Evolutionary conservation across 306 rosid genomes (phyloP), one percentile per base, ranked within the genome.

Genomic region (Cucurbita pepo): DNA sequence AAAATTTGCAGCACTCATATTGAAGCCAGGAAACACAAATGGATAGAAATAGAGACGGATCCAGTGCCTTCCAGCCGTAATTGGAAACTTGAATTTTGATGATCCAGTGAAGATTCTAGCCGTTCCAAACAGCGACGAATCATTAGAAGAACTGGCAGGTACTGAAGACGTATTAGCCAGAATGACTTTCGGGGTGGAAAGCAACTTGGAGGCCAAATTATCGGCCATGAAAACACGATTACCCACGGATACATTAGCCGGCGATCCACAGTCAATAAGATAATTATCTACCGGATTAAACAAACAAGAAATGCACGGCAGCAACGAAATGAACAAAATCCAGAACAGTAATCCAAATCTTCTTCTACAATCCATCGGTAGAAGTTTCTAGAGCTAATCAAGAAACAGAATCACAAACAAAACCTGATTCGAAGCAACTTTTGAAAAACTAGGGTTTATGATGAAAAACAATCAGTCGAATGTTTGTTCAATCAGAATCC

Each of bases 1-100:
- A 70, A 92, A 92, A 10, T 59, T 83, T 7, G 97, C 88, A 45
- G 81, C 64, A 77, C 79, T 76, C 84, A 92, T 19, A 77, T 86
- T 75, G 80, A 79, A 85, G 12, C 55, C 61, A 45, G 74, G 61
- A 50, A 75, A 80, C 3, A 53, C 75, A 63, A 89, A 89, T 1
- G 96, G 92, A 52, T 73, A 89, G 85, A 92, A 86, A 80, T 92
- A 89, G 48, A 92, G 89, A 65, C 96, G 96, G 87, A 92, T 89
- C 97, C 96, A 92, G 79, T 89, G 95, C 66, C 97, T 88, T 15
- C 96, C 97, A 34, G 65, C 30, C 61, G 56, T 36, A 38, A 89
- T 85, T 13, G 90, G 30, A 44, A 92, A 92, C 22, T 85, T 82
- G 85, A 83, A 92, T 69, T 85, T 82, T 30, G 97, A 88, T 56